A percentile compares a stretch with the other conserved stretches of the same genome.
Conservation (phyloP, 805 yeast species). For the Cyberlindnera mycetangii region DNA sequence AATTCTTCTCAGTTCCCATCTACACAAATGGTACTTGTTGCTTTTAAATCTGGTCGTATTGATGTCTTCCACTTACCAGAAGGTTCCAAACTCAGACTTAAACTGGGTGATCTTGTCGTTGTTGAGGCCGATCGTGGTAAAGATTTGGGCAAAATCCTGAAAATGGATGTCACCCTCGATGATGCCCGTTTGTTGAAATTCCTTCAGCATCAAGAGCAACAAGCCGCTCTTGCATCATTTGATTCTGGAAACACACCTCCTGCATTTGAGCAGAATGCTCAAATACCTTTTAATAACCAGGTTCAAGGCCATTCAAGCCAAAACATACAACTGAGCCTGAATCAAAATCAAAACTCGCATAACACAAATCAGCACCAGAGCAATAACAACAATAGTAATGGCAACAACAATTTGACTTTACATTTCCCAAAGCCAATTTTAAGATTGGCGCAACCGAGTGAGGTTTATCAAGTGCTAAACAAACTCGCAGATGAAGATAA, state of each 20-base stretch:
- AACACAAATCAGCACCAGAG: not conserved
- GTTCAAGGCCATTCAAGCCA: too few species aligned
- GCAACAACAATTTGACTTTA: too few species aligned
- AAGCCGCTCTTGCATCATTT: constrained; percentile 42
- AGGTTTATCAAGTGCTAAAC: constrained; percentile 55
- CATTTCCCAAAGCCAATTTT: constrained; percentile 69
- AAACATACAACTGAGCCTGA: too few species aligned
- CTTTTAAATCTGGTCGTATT: constrained; percentile 74
- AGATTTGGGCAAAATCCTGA: constrained; percentile 73
- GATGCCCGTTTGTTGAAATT: constrained; percentile 72
- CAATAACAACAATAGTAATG: constrained; percentile 1
- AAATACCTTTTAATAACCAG: too few species aligned
- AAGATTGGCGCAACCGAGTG: constrained; percentile 73
- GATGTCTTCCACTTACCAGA: constrained; percentile 70
- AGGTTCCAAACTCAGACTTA: constrained; percentile 33
- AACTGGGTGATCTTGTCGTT: constrained; percentile 63
- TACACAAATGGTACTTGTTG: constrained; percentile 53
- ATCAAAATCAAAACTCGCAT: not conserved
- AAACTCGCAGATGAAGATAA: constrained; percentile 72
- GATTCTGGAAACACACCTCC: constrained; percentile 15
- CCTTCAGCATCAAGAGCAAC: constrained; percentile 69
- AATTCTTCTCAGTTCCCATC: constrained; percentile 24
- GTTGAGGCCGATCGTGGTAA: constrained; percentile 85
- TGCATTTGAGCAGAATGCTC: not conserved
- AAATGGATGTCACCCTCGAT: constrained; percentile 59